phyloP scores from a whole-genome alignment of 805 yeast species.

The Candida piceae region DNA sequence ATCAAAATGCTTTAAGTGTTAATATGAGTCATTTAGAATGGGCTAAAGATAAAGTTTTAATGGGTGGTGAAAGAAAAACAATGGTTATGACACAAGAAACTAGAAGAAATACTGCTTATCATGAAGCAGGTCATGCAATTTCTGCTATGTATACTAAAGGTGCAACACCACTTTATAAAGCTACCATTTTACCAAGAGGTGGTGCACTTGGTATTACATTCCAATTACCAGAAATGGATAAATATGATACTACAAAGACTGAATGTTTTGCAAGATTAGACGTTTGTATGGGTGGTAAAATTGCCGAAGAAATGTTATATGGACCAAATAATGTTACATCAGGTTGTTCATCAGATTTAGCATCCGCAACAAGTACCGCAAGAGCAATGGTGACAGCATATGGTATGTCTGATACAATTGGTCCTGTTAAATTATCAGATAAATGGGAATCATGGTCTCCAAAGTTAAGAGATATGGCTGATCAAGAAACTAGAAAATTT shows the following conservation, averaged over 20 bases:
- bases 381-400: slow-evolving; percentile 95
- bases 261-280: slow-evolving; percentile 91
- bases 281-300: slow-evolving; percentile 98
- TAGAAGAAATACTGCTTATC: slow-evolving; percentile 91
- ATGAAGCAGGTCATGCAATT: slow-evolving; percentile 99
- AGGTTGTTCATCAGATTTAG: slow-evolving; percentile 91
- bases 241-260: slow-evolving; percentile 82
- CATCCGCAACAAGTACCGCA: slow-evolving; percentile 87
- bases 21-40: slow-evolving; percentile 92
- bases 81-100: slow-evolving; percentile 97
- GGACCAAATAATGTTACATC: slow-evolving; percentile 91
- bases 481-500: slow-evolving; percentile 78
- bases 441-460: slow-evolving; percentile 96
- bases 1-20: slow-evolving; percentile 83
- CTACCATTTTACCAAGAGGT: slow-evolving; percentile 95
- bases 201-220: slow-evolving; percentile 94
- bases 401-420: slow-evolving; percentile 93
- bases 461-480: slow-evolving; percentile 82
- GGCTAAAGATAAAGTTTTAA: slow-evolving; percentile 97
- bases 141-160: slow-evolving; percentile 94
- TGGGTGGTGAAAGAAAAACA: slow-evolving; percentile 97
- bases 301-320: slow-evolving; percentile 90
- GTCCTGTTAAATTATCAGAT: slow-evolving; percentile 86
- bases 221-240: slow-evolving; percentile 98
- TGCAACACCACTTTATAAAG: slow-evolving; percentile 93